phyloP scores from a whole-genome alignment of 768 basidiomycete species.

The Phlebiopsis flavidoalba region DNA sequence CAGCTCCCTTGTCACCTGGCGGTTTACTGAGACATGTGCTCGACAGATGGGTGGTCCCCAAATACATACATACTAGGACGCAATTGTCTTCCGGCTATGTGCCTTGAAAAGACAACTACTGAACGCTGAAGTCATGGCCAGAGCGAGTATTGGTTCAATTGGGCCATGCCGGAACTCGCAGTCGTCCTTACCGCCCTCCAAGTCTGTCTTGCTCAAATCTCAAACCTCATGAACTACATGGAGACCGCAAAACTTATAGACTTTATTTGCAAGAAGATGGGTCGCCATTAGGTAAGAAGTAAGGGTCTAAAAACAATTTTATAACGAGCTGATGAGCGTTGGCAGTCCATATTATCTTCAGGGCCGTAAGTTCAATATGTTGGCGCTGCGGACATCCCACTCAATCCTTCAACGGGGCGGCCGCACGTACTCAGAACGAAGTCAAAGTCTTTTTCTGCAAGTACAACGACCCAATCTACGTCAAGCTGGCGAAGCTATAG shows the following conservation, averaged over 20 bases:
- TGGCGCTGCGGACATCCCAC: constrained; percentile 89
- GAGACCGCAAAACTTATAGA: constrained; percentile 80
- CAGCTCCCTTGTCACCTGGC: not conserved
- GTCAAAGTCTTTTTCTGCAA: constrained; percentile 99
- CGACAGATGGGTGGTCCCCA: constrained; percentile 95
- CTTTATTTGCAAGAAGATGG: constrained; percentile 95
- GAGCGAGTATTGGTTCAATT: constrained; percentile 91
- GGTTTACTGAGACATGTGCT: constrained; percentile 1
- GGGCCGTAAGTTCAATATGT: constrained; percentile 99
- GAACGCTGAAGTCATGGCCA: constrained; percentile 95
- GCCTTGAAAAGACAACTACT: constrained; percentile 74
- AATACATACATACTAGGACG: constrained; percentile 96
- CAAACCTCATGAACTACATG: constrained; percentile 99
- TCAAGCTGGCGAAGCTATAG: constrained; percentile 96
- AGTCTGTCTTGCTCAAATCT: constrained; percentile 81
- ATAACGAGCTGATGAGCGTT: constrained; percentile 1
- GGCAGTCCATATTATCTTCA: constrained; percentile 85
- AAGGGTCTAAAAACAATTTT: constrained; percentile 5
- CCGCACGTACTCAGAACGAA: constrained; percentile 90
- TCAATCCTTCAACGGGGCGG: constrained; percentile 95
- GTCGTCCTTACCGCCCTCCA: constrained; percentile 99
- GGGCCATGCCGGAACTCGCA: constrained; percentile 98
- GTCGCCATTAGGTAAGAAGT: constrained; percentile 84
- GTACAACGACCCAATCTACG: constrained; percentile 99
- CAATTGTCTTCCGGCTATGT: constrained; percentile 88